These are phyloP conservation scores for Botryotinia narcissicola DNA, from an alignment of 2,329 filamentous ascomycete species.

Conservation along the genomic window DNA sequence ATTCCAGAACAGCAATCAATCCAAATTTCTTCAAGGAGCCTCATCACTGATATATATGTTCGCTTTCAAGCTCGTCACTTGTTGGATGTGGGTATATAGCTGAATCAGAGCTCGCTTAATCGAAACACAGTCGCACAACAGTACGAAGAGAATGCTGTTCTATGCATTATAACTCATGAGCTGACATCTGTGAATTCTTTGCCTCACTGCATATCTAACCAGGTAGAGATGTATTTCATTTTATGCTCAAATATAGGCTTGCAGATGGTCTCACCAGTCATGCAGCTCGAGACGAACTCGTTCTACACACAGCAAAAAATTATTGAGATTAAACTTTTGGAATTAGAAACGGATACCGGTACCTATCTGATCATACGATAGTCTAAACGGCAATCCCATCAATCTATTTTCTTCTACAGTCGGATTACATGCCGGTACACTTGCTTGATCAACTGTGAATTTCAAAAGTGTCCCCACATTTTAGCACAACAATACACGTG, in stretches of 20 bases:
- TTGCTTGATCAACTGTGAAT: not conserved
- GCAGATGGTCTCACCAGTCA: not conserved
- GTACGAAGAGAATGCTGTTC: not conserved
- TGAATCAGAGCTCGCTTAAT: not conserved
- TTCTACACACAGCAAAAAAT: not conserved
- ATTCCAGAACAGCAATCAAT: not conserved
- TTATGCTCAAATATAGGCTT: not conserved
- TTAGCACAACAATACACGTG: not conserved
- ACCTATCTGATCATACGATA: not conserved
- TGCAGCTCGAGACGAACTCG: not conserved
- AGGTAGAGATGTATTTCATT: not conserved
- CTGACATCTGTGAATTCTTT: not conserved
- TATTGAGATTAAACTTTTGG: not conserved
- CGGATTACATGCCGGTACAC: rapidly evolving
- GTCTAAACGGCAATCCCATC: not conserved
- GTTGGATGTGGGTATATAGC: not conserved
- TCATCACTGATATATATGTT: not conserved
- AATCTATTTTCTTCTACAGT: not conserved
- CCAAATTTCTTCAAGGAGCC: not conserved
- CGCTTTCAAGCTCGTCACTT: not conserved
- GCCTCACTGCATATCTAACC: not conserved
- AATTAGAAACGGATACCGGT: rapidly evolving
- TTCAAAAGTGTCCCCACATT: not conserved
- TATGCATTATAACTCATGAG: not conserved
- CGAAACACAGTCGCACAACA: not conserved